Evolutionary conservation across 2,329 filamentous ascomycete species (phyloP).

Genomic region (Chalaropsis thielavioides): DNA sequence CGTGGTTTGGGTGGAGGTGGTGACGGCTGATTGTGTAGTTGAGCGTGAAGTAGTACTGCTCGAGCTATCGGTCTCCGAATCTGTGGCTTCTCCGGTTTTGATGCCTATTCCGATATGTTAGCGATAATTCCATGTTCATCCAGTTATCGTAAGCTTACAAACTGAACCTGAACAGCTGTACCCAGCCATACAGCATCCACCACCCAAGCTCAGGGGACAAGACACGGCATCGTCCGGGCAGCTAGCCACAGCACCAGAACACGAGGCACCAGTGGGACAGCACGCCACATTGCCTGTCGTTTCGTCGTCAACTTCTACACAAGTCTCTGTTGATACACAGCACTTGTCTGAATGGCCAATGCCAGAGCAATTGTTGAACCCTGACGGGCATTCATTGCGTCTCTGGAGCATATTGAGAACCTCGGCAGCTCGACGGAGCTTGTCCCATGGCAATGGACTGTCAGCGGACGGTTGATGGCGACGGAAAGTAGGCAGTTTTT

Average conservation of each 20-base stretch:
- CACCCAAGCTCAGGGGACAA: conserved; percentile 50
- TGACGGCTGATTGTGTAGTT: conserved; percentile 26
- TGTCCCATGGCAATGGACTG: conserved; percentile 18
- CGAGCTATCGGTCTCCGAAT: conserved; percentile 25
- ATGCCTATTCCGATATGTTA: conserved; percentile 9
- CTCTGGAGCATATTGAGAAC: conserved; percentile 36
- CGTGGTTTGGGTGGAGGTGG: conserved; percentile 29
- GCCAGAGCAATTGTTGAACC: conserved; percentile 47
- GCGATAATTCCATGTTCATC: background rate
- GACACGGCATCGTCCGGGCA: conserved; percentile 49
- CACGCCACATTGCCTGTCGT: conserved; percentile 57
- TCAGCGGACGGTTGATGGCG: background rate
- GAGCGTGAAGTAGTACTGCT: conserved; percentile 16
- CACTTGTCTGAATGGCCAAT: conserved; percentile 59
- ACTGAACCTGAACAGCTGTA: conserved; percentile 55
- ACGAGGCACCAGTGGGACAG: conserved; percentile 51
- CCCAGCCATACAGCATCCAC: conserved; percentile 62
- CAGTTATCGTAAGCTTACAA: conserved; percentile 37
- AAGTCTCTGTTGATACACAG: conserved; percentile 51
- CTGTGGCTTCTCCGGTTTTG: conserved; percentile 17
- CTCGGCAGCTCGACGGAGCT: conserved; percentile 31
- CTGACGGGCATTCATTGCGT: conserved; percentile 52
- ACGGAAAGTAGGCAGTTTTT: conserved; percentile 10
- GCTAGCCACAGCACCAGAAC: conserved; percentile 46
- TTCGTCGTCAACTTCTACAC: conserved; percentile 48